Base-by-base conservation (phyloP, 495 filamentous ascomycete genomes). In the Podospora conica region DNA sequence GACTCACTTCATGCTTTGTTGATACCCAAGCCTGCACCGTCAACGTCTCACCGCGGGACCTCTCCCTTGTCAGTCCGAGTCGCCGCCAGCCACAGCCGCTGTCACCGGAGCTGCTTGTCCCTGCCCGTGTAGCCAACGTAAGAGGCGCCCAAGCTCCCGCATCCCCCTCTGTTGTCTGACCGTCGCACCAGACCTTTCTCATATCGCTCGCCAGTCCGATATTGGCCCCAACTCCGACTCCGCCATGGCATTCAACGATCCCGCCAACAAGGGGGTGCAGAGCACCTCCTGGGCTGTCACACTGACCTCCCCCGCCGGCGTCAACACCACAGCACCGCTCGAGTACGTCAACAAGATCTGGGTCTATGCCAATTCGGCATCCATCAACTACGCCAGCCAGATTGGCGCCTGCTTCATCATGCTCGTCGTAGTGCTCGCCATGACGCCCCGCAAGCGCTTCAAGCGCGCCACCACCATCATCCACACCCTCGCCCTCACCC, bases 361-460 rank as follows among this genome's bases (percentile, higher is more conserved):
- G 68, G 6, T n/a, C 11, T 53, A 60, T 1, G 68, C 72, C 15
- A 70, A 85, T 57, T 78, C 81, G 20, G 75, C 83, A 55, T 80
- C 81, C 74, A 87, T 92, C 85, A 89, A 87, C 74, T 92, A 87
- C 71, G 87, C 84, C 55, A 73, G 80, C 28, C 90, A 96, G 73
- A 80, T 93, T 61, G 92, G 92, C 29, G 89, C 90, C n/a, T 86
- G 84, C 28, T 66, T 89, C 66, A 71, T 90, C 23, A 86, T 93
- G 64, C 77, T 92, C 22, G 67, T 90, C 53, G 79, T 91, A 22
- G 77, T 94, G 0, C 75, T 88, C 0, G 64, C 55, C 68, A 75
- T 77, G 72, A 78, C 76, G 0, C 71, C 76, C 11, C 29, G 29
- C 0, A 23, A n/a, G 1, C 76, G 74, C 0, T 68, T 78, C 59